These are phyloP conservation scores for Irpex sp. DNA, from an alignment of 1,284 basidiomycete species.

Conservation along the genomic window DNA sequence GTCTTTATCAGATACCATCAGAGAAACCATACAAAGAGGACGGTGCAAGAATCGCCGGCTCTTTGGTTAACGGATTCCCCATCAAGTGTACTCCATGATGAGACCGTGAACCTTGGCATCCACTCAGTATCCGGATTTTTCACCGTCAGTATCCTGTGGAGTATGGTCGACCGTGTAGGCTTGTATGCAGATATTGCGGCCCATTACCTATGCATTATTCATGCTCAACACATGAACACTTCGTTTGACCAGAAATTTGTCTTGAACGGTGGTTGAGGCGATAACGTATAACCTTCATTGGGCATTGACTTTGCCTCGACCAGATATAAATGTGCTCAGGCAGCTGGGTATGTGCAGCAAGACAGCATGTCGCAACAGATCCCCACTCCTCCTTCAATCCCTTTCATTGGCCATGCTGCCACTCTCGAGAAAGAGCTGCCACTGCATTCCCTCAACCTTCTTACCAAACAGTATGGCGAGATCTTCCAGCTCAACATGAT, in stretches of 20 bases:
- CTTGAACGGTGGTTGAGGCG: neutral
- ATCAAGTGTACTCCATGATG: neutral
- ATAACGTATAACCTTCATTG: neutral
- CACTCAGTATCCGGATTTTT: neutral
- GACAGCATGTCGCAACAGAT: conserved; percentile 20
- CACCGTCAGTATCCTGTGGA: neutral
- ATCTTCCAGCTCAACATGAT: conserved; percentile 40
- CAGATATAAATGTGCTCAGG: neutral
- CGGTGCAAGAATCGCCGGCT: neutral
- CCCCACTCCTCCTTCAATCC: conserved; percentile 38
- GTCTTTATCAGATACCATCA: no score
- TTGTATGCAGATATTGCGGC: neutral
- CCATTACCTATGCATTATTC: neutral
- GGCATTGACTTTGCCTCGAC: neutral
- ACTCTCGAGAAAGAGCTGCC: conserved; percentile 37
- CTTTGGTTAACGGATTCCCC: neutral
- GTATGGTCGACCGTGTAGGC: neutral
- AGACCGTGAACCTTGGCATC: neutral
- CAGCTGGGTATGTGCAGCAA: neutral
- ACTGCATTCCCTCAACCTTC: conserved; percentile 32
- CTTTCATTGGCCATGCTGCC: conserved; percentile 43
- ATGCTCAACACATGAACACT: neutral
- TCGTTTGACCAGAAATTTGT: neutral
- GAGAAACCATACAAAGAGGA: neutral
- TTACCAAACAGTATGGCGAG: conserved; percentile 43